Evolutionary conservation across 108 stramenopile species (phyloP), one percentile per base, ranked within the genome.

Genomic region (Pseudonitzschia pungens): DNA sequence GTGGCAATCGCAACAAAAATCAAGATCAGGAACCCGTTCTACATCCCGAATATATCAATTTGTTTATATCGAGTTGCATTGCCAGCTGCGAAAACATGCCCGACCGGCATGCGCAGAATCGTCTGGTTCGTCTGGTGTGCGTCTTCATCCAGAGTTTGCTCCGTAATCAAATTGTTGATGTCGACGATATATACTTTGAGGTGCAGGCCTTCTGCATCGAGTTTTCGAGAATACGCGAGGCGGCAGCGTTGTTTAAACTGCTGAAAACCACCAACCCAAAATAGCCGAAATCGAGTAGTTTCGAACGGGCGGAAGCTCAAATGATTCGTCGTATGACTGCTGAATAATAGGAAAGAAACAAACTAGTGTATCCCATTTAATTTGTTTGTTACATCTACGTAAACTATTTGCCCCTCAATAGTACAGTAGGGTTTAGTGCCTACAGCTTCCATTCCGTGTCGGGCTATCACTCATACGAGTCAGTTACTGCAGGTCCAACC

Each of bases 151-250:
- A 97, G 74, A 92, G 87, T 73, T 84, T 99, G 43, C 91, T 99
- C 64, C 87, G 96, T 31, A 97, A 97, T 80, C 86, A 89, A 28
- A 92, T 99, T 69, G 86, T 99, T 26, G 84, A 94, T 60, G 98
- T 97, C 14, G 82, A 89, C 59, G 98, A 96, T 64, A 84, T 98
- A 36, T 96, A 89, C 75, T 92, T 95, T 66, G 97, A 97, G 75
- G 88, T 97, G 21, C 96, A 98, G 76, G 89, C 97, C 26, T 98
- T 98, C 70, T 98, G 98, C 74, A 96, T 98, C 58, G 93, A 97
- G 65, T 97, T 96, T 77, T 92, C 95, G 22, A 77, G 96, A 48
- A 97, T 98, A 62, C 81, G 96, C 41, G 98, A 98, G 73, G 98
- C 98, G 9, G 91, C 95, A 4, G 90, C 90, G 14, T 78, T 98